phyloP scores from a whole-genome alignment of 345 rosid genomes.

The Linum usitatissimum region DNA sequence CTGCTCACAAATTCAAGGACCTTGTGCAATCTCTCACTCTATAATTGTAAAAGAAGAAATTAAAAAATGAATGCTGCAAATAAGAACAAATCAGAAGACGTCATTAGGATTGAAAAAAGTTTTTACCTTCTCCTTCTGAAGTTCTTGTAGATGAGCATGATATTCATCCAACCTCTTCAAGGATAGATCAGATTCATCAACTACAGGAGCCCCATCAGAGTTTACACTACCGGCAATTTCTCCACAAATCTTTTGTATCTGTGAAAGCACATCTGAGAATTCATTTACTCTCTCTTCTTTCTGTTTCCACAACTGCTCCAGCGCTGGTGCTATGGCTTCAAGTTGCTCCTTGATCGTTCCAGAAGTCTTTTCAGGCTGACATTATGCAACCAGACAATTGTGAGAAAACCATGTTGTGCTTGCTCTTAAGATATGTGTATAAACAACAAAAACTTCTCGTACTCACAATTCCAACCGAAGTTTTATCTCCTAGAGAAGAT shows the following conservation, averaged over 20 bases:
- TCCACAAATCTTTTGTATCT: conserved; percentile 80
- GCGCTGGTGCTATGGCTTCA: conserved; percentile 82
- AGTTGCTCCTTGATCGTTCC: conserved; percentile 97
- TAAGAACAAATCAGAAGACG: neutral
- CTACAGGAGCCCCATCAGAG: conserved; percentile 40
- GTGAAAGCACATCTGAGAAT: conserved; percentile 69
- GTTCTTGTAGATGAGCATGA: conserved; percentile 72
- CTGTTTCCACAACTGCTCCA: conserved; percentile 84
- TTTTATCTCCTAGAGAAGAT: conserved; percentile 79
- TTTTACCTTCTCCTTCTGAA: conserved; percentile 80
- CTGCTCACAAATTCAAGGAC: conserved; percentile 84
- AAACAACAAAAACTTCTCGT: neutral
- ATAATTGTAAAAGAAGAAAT: conserved; percentile 18
- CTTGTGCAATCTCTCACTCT: conserved; percentile 85
- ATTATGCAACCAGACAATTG: conserved; percentile 8
- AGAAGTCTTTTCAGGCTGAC: conserved; percentile 62
- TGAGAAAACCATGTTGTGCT: conserved; percentile 11
- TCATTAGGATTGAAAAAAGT: neutral
- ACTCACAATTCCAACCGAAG: conserved; percentile 56
- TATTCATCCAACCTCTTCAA: conserved; percentile 71
- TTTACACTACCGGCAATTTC: conserved; percentile 67
- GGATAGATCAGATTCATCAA: conserved; percentile 77
- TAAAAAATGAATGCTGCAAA: conserved; percentile 1
- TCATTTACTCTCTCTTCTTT: conserved; percentile 78
- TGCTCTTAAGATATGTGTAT: neutral